Evolutionary conservation across 805 yeast genomes (phyloP).

Genomic region (Hyphopichia homilentoma): DNA sequence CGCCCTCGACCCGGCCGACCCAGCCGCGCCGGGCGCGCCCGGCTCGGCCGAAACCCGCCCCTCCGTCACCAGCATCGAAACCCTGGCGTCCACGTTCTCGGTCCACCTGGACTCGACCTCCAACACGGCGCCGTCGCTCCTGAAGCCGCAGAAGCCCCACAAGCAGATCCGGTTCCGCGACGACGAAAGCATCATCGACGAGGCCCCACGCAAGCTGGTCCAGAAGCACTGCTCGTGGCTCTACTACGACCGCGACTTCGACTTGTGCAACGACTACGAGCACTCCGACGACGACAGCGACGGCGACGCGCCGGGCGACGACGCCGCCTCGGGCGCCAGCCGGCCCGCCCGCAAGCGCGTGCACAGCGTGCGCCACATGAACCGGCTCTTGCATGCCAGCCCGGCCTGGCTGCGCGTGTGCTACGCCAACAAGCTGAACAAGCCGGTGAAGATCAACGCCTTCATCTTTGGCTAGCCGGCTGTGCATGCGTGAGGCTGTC

Average conservation of each 20-base stretch:
- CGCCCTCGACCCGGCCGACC: background rate
- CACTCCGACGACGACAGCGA: constrained; percentile 11
- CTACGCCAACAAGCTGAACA: constrained; percentile 18
- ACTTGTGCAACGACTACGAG: constrained; percentile 15
- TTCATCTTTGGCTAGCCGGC: constrained; percentile 9
- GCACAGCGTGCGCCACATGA: constrained; percentile 21
- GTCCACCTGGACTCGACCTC: constrained; percentile 6
- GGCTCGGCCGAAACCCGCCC: constrained; percentile 3
- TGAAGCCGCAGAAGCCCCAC: background rate
- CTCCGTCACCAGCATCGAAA: constrained; percentile 9
- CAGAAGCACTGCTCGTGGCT: constrained; percentile 24
- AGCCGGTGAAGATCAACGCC: constrained; percentile 12
- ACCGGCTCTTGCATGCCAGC: constrained; percentile 13
- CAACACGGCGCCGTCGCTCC: constrained; percentile 1
- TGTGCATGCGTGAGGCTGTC: constrained; percentile 3
- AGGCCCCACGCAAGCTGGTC: background rate
- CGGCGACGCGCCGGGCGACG: background rate
- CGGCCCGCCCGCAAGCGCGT: constrained; percentile 2
- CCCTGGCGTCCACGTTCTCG: constrained; percentile 7
- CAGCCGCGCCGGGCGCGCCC: too few relatives aligned
- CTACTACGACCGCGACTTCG: constrained; percentile 28
- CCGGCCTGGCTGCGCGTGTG: constrained; percentile 16
- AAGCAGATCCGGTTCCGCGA: constrained; percentile 12
- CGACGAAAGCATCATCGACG: constrained; percentile 13
- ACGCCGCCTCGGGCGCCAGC: constrained; percentile 2